Conservation (phyloP, 768 basidiomycete species). For the Termitomyces sp. region DNA sequence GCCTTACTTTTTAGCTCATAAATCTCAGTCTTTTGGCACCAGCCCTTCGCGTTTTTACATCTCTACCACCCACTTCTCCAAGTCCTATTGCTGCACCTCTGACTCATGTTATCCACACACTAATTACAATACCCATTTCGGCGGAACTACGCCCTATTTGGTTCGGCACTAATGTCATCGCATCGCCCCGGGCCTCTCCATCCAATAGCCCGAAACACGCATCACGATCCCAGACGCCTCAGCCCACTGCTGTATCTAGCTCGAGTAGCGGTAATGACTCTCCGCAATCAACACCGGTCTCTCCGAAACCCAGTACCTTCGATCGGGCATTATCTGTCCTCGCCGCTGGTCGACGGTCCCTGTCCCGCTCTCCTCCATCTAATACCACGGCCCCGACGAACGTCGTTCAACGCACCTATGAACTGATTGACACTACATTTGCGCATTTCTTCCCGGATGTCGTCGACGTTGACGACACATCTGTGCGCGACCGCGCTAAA, state of each 20-base stretch:
- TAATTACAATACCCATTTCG: conserved; percentile 76
- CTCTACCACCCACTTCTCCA: conserved; percentile 59
- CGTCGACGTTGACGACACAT: conserved; percentile 60
- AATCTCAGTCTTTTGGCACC: conserved; percentile 62
- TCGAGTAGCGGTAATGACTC: conserved; percentile 41
- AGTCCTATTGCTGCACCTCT: conserved; percentile 72
- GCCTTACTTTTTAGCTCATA: not conserved
- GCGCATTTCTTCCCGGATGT: conserved; percentile 66
- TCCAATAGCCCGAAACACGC: conserved; percentile 36
- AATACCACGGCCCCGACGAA: conserved; percentile 37
- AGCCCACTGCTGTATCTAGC: conserved; percentile 23
- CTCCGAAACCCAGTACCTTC: conserved; percentile 44
- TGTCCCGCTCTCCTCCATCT: conserved; percentile 49
- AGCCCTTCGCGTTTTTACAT: conserved; percentile 66
- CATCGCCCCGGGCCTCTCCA: conserved; percentile 33
- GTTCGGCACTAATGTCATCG: conserved; percentile 46
- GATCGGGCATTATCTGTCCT: conserved; percentile 60
- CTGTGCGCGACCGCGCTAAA: conserved; percentile 52
- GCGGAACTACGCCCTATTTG: conserved; percentile 56
- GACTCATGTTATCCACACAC: conserved; percentile 77
- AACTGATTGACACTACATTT: conserved; percentile 62
- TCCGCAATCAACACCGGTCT: conserved; percentile 23
- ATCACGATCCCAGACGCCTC: conserved; percentile 32
- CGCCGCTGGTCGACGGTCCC: conserved; percentile 48
- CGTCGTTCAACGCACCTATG: conserved; percentile 61